These are phyloP conservation scores for Verticillium klebahnii DNA, from an alignment of 2,329 filamentous ascomycete species.

Conservation along the genomic window DNA sequence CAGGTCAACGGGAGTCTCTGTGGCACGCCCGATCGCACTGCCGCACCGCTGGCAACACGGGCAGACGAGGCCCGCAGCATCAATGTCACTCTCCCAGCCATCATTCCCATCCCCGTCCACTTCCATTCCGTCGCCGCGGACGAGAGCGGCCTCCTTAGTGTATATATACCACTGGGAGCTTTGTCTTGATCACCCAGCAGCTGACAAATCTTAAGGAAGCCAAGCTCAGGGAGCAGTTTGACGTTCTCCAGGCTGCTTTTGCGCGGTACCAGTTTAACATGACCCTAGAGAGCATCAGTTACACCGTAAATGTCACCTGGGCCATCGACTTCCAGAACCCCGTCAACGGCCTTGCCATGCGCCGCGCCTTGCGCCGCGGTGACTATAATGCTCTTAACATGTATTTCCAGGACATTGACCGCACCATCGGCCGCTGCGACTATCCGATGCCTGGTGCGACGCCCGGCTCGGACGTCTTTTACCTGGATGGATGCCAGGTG, in stretches of 20 bases:
- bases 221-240: constrained; percentile 17
- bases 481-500: constrained; percentile 16
- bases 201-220: constrained; percentile 7
- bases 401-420: constrained; percentile 31
- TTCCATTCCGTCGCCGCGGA: background rate
- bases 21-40: background rate
- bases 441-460: constrained; percentile 21
- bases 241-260: constrained; percentile 19
- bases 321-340: constrained; percentile 2
- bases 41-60: background rate
- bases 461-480: constrained; percentile 1
- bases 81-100: background rate
- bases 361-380: constrained; percentile 31
- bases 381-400: constrained; percentile 32
- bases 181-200: background rate
- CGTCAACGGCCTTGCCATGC: constrained; percentile 30
- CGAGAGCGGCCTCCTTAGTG: background rate
- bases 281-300: constrained; percentile 19
- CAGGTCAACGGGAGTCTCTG: background rate
- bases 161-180: background rate
- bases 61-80: background rate
- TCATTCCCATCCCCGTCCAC: background rate
- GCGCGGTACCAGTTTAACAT: constrained; percentile 22
- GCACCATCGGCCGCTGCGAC: constrained; percentile 35
- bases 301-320: constrained; percentile 25